These are phyloP conservation scores for Fusarium newnesense DNA, from an alignment of 2,329 filamentous ascomycete species.

Conservation along the genomic window DNA sequence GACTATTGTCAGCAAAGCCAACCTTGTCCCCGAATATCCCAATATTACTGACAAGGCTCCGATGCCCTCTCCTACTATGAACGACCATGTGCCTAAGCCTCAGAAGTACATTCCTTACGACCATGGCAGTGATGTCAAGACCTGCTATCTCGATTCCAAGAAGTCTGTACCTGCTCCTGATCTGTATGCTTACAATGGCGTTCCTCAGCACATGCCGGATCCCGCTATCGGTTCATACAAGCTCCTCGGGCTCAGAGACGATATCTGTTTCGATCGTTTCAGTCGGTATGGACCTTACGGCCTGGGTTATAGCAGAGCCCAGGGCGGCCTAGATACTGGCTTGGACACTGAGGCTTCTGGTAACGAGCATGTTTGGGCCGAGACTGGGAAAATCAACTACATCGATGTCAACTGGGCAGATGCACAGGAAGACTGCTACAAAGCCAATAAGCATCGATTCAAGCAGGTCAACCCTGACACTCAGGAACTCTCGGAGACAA, in stretches of 20 bases:
- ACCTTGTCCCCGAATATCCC: slow-evolving; percentile 81
- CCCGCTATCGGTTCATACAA: slow-evolving; percentile 81
- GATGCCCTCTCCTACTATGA: slow-evolving; percentile 49
- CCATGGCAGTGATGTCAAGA: slow-evolving; percentile 62
- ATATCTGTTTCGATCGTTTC: slow-evolving; percentile 89
- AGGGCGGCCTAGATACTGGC: slow-evolving; percentile 78
- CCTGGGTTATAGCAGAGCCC: slow-evolving; percentile 78
- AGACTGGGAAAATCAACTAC: slow-evolving; percentile 67
- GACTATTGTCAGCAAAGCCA: slow-evolving; percentile 69
- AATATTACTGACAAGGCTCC: slow-evolving; percentile 48
- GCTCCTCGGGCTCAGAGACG: slow-evolving; percentile 76
- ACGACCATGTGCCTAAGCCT: slow-evolving; percentile 55
- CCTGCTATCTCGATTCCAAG: slow-evolving; percentile 72
- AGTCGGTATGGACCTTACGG: slow-evolving; percentile 87
- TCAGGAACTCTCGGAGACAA: slow-evolving; percentile 46
- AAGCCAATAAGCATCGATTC: slow-evolving; percentile 73
- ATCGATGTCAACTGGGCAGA: slow-evolving; percentile 64
- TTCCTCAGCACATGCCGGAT: slow-evolving; percentile 81
- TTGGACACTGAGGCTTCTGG: slow-evolving; percentile 78
- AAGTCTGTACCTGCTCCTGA: slow-evolving; percentile 68
- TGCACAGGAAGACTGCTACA: slow-evolving; percentile 64
- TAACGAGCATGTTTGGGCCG: slow-evolving; percentile 67
- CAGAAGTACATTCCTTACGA: slow-evolving; percentile 76
- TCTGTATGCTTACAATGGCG: slow-evolving; percentile 74
- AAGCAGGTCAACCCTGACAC: slow-evolving; percentile 52